Base-by-base conservation (phyloP, 2,329 filamentous ascomycete species). In the Ophiostoma ips region DNA sequence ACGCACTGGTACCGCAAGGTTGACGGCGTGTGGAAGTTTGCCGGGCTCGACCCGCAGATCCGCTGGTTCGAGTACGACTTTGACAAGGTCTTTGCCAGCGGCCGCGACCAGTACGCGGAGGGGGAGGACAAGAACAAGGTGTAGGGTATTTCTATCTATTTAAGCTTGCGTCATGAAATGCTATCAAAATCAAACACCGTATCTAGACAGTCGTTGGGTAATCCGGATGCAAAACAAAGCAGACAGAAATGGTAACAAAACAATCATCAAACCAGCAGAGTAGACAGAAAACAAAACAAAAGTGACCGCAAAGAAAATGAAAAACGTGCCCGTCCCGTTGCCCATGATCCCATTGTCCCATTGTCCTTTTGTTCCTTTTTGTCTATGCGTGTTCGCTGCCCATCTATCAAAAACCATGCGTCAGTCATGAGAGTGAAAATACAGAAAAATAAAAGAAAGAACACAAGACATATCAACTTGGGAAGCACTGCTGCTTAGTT, bases 11-110 rank as follows among this genome's bases (percentile, higher is more conserved):
- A 79, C 63, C 64, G 64, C 50, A 78, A 76, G 64, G 59, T 78
- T 41, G 63, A 75, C 57, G 76, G 75, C n/a, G 69, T 71, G 41
- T 80, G 76, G 76, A 79, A 79, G 63, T 76, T 79, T 57, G 75
- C 75, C 11, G 75, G 74, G 2, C 64, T 80, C 49, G 64, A 66
- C 55, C 75, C 76, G 5, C 65, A 71, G 45, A 75, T 80, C 55
- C 66, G 71, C 49, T 80, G 75, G 74, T 63, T 63, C 56, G 76
- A 80, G 66, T 71, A 72, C 57, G 72, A 77, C 48, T 78, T 77
- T 51, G 57, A 59, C 54, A 57, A 58, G 55, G 55, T 59, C 18
- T 59, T 59, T 51, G 56, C 56, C 36, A 33, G 49, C 12, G 58
- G 58, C 8, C 53, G 58, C 7, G 55, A 58, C 12, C 52, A 53